Base-by-base conservation (phyloP, 2,329 filamentous ascomycete genomes). In the Hymenotorrendiella dingleyae region DNA sequence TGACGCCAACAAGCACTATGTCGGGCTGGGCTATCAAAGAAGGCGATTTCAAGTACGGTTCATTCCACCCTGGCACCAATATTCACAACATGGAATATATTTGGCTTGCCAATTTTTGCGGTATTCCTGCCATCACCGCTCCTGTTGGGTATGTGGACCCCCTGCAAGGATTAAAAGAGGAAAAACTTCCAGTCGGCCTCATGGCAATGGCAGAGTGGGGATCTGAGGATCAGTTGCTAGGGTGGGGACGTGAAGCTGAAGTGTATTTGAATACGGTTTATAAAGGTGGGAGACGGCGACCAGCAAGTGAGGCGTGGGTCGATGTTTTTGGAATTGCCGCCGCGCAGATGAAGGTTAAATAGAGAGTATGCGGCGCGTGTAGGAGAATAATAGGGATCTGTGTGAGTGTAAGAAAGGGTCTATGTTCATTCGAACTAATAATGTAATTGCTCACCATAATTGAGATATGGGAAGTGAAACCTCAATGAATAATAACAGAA, bases 41-140 rank as follows among this genome's bases (percentile, higher is more conserved):
- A 1, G 72, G 68, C 9, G 80, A 85, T 30, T 67, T 79, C 12
- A 67, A 67, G 16, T 81, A 88, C 54, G 89, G 90, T 3, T 69
- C 86, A 53, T 82, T 73, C 35, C 83, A 95, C 61, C 81, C 74
- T 0, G 86, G 90, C 59, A 69, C 66, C 49, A 80, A 79, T 6
- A 67, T 94, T 11, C 70, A 76, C 27, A 86, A 77, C 56, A 94
- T 95, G 87, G 78, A 82, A 62, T 94, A 87, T 64, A 80, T 86
- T 16, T 94, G 84, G 75, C 65, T 94, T 34, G 84, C 87, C 9
- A 95, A 95, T 64, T 81, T 86, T 54, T 77, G 73, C 0, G 90
- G 90, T 0, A 80, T 8, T 89, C 86, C 1, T 94, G n/a, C n/a
- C n/a, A n/a, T n/a, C n/a, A n/a, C n/a, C n/a, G n/a, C n/a, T n/a